Evolutionary conservation across 2,329 filamentous ascomycete genomes (phyloP), one percentile per base, ranked within the genome.

Genomic region (Paecilomyces sp.): DNA sequence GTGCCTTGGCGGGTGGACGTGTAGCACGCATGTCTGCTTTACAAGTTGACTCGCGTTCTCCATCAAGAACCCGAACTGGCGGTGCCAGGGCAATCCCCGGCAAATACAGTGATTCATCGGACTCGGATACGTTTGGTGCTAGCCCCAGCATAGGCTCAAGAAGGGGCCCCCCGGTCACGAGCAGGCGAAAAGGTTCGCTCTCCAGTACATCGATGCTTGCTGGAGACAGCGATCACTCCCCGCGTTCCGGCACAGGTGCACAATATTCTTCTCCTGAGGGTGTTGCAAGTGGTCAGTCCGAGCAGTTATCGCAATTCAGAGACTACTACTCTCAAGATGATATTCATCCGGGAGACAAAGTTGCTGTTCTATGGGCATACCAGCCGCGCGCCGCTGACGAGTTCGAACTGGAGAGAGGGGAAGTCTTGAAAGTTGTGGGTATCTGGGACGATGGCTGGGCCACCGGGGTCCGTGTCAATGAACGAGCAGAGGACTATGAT

Each of bases 391-490:
- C 94, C 3, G 86, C 87, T 31, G 94, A 99, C 69, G 94, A 99
- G 71, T 97, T 97, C 70, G 83, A 91, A 47, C 81, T 99, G 41
- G 94, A 97, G 69, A 87, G 94, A 60, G 94, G 94, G 58, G 94
- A 99, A 71, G 97, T 99, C 92, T 83, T 99, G 70, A 97, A 97
- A 78, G 88, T 99, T 13, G 89, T 97, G 33, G 94, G 94, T 63
- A 99, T 99, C 66, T 99, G 94, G 94, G 94, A 99, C 70, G 94
- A 99, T 73, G 94, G 94, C 54, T 99, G 94, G 94, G 94, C 94
- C 11, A 99, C 94, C 1, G 94, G 94, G 68, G 84, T 97, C 58
- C 83, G 95, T 71, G 79, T 96, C 59, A 83, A 88, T 58, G 90
- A 96, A 68, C 84, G 86, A 58, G 92, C 92, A 2, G 93, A 97